These are phyloP conservation scores for Cercophora newfieldiana DNA, from an alignment of 495 filamentous ascomycete genomes.

Conservation along the genomic window DNA sequence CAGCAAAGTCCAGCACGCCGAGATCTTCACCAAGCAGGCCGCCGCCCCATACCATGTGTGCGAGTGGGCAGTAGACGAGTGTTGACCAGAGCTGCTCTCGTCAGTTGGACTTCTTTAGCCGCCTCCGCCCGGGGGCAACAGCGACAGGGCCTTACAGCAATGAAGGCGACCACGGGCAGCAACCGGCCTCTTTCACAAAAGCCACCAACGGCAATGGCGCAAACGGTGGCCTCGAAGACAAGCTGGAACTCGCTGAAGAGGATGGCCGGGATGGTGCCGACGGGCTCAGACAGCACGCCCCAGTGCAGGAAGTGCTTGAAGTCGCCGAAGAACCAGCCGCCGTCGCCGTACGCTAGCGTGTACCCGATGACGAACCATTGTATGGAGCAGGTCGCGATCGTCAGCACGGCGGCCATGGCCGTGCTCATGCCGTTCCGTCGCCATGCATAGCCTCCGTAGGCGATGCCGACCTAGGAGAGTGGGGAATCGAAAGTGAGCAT, in stretches of 20 bases:
- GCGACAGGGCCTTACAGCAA: constrained; percentile 18
- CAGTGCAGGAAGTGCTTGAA: constrained; percentile 25
- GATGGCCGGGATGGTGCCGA: constrained; percentile 31
- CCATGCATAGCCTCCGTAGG: constrained; percentile 32
- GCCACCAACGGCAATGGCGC: constrained; percentile 32
- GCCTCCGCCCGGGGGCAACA: background rate
- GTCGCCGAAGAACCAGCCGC: constrained; percentile 31
- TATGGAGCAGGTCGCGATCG: constrained; percentile 31
- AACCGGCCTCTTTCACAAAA: constrained; percentile 31
- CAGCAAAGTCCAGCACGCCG: constrained; percentile 32
- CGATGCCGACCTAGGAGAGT: constrained; percentile 34
- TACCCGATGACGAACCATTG: constrained; percentile 34
- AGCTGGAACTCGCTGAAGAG: constrained; percentile 35
- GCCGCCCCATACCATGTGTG: constrained; percentile 33
- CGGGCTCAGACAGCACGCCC: constrained; percentile 26
- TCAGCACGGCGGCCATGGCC: constrained; percentile 28
- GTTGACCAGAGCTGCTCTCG: constrained; percentile 28
- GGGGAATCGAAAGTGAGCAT: constrained; percentile 1
- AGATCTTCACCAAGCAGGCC: constrained; percentile 28
- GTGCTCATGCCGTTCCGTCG: constrained; percentile 28
- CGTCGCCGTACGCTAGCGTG: constrained; percentile 30
- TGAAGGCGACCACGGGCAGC: constrained; percentile 25
- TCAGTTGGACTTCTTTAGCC: background rate
- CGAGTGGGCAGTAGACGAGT: constrained; percentile 31
- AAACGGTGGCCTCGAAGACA: constrained; percentile 32